Evolutionary conservation across 306 rosid genomes (phyloP).

Genomic region (Boehmeria nivea): DNA sequence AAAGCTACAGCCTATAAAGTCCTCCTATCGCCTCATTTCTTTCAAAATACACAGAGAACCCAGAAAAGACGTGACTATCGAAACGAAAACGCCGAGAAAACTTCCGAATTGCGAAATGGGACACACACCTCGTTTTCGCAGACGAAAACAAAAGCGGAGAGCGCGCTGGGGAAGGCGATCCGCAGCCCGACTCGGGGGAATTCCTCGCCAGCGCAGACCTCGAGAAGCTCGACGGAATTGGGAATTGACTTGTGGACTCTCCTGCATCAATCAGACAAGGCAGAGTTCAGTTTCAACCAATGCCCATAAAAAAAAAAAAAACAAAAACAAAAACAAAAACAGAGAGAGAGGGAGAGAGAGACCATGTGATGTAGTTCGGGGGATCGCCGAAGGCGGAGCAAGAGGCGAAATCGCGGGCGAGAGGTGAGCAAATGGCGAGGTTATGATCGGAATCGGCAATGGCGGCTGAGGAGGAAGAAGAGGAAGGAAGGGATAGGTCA

Average conservation of each 20-base stretch:
- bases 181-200: slow-evolving; percentile 61
- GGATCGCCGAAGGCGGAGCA: slow-evolving; percentile 57
- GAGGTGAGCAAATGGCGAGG: slow-evolving; percentile 22
- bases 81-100: too few relatives aligned
- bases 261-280: slow-evolving; percentile 34
- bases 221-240: slow-evolving; percentile 54
- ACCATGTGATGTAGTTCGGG: slow-evolving; percentile 63
- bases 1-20: background rate
- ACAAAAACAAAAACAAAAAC: background rate
- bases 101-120: too few relatives aligned
- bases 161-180: slow-evolving; percentile 57
- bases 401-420: slow-evolving; percentile 55
- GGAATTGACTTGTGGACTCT: slow-evolving; percentile 66
- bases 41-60: background rate
- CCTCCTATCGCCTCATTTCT: background rate
- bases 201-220: slow-evolving; percentile 55
- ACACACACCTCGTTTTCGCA: slow-evolving; percentile 57
- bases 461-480: slow-evolving; percentile 21
- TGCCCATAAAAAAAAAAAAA: background rate
- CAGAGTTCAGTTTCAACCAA: background rate
- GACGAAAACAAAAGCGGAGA: slow-evolving; percentile 56
- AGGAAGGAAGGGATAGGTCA: slow-evolving; percentile 50
- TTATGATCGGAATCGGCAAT: background rate
- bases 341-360: slow-evolving; percentile 15
- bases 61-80: background rate